phyloP scores from a whole-genome alignment of 257 asterid species.

The Solanum okadae region DNA sequence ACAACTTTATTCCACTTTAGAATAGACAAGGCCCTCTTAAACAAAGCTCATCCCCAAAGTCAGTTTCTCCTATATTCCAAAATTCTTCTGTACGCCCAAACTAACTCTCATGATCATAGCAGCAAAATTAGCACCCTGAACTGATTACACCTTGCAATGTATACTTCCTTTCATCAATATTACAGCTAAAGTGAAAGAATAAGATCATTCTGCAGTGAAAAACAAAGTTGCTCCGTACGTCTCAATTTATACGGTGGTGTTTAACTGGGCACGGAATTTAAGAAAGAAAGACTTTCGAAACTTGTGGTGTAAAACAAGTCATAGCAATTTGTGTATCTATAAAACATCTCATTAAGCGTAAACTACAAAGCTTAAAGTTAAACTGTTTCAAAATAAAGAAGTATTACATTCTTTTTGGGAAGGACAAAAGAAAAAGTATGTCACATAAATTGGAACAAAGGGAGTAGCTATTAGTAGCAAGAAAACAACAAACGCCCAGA shows the following conservation, averaged over 20 bases:
- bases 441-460: background rate
- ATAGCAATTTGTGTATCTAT: background rate
- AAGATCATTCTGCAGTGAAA: background rate
- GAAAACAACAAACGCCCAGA: background rate
- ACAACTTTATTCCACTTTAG: background rate
- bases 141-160: background rate
- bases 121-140: background rate
- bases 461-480: background rate
- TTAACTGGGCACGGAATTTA: background rate
- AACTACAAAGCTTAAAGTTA: background rate
- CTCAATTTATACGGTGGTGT: background rate
- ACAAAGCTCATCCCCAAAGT: background rate
- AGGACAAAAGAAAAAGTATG: background rate
- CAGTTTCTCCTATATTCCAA: background rate
- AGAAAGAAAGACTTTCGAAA: background rate
- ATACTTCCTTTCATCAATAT: background rate
- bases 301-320: background rate
- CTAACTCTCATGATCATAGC: background rate
- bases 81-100: background rate
- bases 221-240: background rate
- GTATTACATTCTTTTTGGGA: background rate
- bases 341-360: background rate
- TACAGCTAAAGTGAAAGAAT: background rate
- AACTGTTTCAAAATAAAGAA: background rate
- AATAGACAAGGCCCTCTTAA: background rate